Evolutionary conservation across 768 basidiomycete species (phyloP), one percentile per base, ranked within the genome.

Genomic region (Holtermanniella nyarrowii): DNA sequence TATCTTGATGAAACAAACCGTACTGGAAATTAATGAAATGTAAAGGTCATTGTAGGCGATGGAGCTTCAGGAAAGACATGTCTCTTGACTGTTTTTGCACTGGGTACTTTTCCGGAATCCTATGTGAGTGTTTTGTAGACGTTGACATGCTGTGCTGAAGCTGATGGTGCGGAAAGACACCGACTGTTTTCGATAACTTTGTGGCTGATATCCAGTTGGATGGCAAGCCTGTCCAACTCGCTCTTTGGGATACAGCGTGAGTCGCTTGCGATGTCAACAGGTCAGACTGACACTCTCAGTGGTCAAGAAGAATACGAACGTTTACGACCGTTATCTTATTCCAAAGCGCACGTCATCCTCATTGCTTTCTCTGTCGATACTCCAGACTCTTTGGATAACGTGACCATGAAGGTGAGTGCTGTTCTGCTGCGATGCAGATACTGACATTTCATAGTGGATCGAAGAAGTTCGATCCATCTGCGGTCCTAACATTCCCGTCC

Each of bases 261-360:
- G 87, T 83, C 11, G 3, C 48, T 37, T 39, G 21, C 20, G 7
- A 37, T 24, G 1, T 21, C 22, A 22, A 23, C n/a, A n/a, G n/a
- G n/a, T n/a, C n/a, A 31, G 22, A 10, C 20, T 24, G 3, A 25
- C 51, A 20, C 4, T 45, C 46, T 49, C 68, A 95, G 91, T 65
- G 91, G 93, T 43, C 91, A 96, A 76, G 93, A 99, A 76, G 93
- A 95, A 75, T 96, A 99, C 72, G 93, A 97, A 84, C 84, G 93
- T 58, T 77, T 97, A 64, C 83, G 95, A 61, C 95, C 95, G 44
- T 81, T 99, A 73, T 95, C 90, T 44, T 97, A 97, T 74, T 89
- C 90, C 48, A 88, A 95, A 76, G 95, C 93, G 54, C 95, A 99
- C 73, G 88, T 99, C 65, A 95, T 99, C 69, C 81, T 99, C 58